phyloP scores from a whole-genome alignment of 805 yeast species.

The Limtongia smithiae region DNA sequence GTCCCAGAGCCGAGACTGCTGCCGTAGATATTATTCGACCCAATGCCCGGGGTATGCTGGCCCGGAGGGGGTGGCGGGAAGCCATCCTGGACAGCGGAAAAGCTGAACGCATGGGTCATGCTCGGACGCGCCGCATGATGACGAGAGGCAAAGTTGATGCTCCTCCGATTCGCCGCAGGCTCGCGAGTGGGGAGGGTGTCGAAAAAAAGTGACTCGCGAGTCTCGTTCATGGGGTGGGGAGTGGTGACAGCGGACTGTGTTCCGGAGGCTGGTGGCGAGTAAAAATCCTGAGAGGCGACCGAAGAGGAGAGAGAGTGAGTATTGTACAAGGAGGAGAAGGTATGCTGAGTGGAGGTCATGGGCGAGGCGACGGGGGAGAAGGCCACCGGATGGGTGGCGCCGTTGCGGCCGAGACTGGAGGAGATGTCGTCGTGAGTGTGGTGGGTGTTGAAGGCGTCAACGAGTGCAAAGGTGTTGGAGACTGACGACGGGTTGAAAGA shows the following conservation, averaged over 20 bases:
- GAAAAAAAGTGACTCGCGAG: constrained; percentile 31
- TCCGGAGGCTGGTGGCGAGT: constrained; percentile 31
- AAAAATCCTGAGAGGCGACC: constrained; percentile 27
- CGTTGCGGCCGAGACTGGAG: constrained; percentile 21
- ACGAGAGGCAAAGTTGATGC: constrained; percentile 11
- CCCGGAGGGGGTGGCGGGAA: constrained; percentile 25
- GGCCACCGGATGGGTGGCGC: constrained; percentile 14
- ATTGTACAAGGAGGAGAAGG: constrained; percentile 13
- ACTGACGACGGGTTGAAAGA: constrained; percentile 20
- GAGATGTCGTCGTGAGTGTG: constrained; percentile 40
- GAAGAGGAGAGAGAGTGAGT: constrained; percentile 27
- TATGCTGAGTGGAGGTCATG: constrained; percentile 3
- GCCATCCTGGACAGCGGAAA: constrained; percentile 17
- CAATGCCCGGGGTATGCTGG: constrained; percentile 21
- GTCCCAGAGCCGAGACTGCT: not conserved
- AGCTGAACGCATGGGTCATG: constrained; percentile 20
- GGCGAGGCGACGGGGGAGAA: constrained; percentile 31
- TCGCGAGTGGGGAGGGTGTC: constrained; percentile 25
- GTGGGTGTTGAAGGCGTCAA: constrained; percentile 8
- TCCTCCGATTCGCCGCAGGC: constrained; percentile 26
- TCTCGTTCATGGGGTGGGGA: constrained; percentile 28
- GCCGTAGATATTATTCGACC: constrained; percentile 10
- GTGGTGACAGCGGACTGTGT: constrained; percentile 30
- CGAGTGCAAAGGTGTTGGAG: constrained; percentile 15
- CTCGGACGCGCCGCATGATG: constrained; percentile 17